A percentile compares a stretch with the other conserved stretches of the same genome.
These are phyloP conservation scores for Themeda triandra DNA, from an alignment of 176 grass and related monocot species.

Conservation along the genomic window DNA sequence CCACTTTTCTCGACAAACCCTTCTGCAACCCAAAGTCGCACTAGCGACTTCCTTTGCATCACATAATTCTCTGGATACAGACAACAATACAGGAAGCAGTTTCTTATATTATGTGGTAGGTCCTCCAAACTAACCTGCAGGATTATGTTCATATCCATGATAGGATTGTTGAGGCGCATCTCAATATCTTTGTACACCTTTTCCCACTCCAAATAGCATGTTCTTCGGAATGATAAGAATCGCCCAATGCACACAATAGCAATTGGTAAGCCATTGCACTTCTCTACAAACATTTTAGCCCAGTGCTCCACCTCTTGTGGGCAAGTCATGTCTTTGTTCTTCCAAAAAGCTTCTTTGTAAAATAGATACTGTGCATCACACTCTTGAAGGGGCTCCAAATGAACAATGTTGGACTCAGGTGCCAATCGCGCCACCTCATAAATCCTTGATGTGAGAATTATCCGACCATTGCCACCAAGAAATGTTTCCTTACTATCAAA, in stretches of 20 bases:
- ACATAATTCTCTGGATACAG: slow-evolving; percentile 42
- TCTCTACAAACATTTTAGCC: slow-evolving; percentile 11
- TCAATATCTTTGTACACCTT: slow-evolving; percentile 12
- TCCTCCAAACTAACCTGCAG: slow-evolving; percentile 37
- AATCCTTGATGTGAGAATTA: slow-evolving; percentile 20
- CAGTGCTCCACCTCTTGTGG: neutral
- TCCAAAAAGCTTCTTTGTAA: slow-evolving; percentile 19
- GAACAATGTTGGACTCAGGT: neutral
- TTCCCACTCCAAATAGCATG: slow-evolving; percentile 30
- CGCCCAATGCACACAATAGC: slow-evolving; percentile 31
- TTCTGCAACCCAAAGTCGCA: slow-evolving; percentile 41
- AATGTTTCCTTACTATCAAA: neutral
- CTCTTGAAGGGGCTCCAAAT: slow-evolving; percentile 10
- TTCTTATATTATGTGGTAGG: slow-evolving; percentile 35
- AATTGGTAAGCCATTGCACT: slow-evolving; percentile 28
- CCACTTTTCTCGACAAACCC: neutral
- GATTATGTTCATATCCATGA: slow-evolving; percentile 18
- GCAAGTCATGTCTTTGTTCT: neutral
- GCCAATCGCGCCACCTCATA: slow-evolving; percentile 1
- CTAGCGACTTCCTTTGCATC: slow-evolving; percentile 29
- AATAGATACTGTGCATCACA: neutral
- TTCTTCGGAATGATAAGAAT: slow-evolving; percentile 11
- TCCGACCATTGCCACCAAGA: neutral
- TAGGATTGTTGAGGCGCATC: slow-evolving; percentile 8
- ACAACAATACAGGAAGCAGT: slow-evolving; percentile 41